These are phyloP conservation scores for Hippophae gyantsensis DNA, from an alignment of 306 rosid species.

Conservation along the genomic window DNA sequence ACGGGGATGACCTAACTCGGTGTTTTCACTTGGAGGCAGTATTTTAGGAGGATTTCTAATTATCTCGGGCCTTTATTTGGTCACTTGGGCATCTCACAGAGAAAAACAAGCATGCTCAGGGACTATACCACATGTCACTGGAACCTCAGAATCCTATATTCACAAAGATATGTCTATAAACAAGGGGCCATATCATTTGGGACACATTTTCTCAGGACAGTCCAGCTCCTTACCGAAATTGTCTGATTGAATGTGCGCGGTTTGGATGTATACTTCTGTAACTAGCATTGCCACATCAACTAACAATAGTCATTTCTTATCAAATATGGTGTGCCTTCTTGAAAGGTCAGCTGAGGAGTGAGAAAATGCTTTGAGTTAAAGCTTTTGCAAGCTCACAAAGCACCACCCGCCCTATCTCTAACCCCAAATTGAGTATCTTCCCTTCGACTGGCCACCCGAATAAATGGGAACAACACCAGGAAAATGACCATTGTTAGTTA, in stretches of 20 bases:
- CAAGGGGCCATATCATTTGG: conserved; percentile 37
- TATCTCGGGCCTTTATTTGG: conserved; percentile 65
- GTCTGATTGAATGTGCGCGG: conserved; percentile 34
- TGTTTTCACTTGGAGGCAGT: conserved; percentile 37
- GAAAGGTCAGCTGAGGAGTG: no score
- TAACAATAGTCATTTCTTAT: no score
- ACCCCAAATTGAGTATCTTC: no score
- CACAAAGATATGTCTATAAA: conserved; percentile 27
- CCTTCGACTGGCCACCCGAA: no score
- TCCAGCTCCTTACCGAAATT: conserved; percentile 33
- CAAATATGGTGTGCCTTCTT: no score
- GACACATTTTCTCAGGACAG: conserved; percentile 42
- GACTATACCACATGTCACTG: conserved; percentile 22
- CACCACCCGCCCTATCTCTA: no score
- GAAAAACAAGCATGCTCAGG: conserved; percentile 40
- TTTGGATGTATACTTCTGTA: conserved; percentile 18
- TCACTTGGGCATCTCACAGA: conserved; percentile 72
- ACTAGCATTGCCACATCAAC: no score
- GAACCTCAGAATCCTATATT: conserved; percentile 54
- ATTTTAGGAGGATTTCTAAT: conserved; percentile 75
- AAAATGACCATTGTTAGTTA: no score
- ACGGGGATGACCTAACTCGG: conserved; percentile 11
- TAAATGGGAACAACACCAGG: no score
- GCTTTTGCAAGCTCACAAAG: no score
- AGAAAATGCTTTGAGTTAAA: no score